Evolutionary conservation across 164 flowering plant species (phyloP).

Genomic region (Piper betle): DNA sequence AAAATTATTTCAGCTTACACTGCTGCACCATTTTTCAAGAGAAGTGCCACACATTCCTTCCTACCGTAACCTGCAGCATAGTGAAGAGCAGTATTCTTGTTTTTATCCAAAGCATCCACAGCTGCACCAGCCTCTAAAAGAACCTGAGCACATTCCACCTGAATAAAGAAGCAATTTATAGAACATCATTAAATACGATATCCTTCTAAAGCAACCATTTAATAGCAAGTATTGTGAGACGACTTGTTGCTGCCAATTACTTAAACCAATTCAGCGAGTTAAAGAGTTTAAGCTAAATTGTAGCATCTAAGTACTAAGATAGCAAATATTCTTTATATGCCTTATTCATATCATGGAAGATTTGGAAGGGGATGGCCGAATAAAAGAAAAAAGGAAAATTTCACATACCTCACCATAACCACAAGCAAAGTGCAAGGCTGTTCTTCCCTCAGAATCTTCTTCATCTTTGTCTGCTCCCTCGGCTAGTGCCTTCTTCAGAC

Average conservation of each 20-base stretch:
- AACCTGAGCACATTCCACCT: slow-evolving; percentile 77
- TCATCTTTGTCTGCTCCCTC: slow-evolving; percentile 89
- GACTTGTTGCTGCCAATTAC: no score
- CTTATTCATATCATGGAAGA: no score
- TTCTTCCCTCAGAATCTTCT: slow-evolving; percentile 94
- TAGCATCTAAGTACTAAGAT: no score
- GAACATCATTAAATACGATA: not conserved
- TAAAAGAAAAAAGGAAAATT: not conserved
- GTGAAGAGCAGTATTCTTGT: slow-evolving; percentile 93
- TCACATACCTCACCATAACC: slow-evolving; percentile 94
- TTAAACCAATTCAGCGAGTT: no score
- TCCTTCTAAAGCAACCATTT: no score
- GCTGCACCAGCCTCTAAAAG: slow-evolving; percentile 80
- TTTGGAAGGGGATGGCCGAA: not conserved
- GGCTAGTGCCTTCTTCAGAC: slow-evolving; percentile 64
- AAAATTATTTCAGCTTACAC: slow-evolving; percentile 43
- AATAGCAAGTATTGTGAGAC: no score
- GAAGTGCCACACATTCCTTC: slow-evolving; percentile 87
- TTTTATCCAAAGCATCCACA: slow-evolving; percentile 85
- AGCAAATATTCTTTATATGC: no score
- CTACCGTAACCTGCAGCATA: slow-evolving; percentile 98
- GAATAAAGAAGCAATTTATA: slow-evolving; percentile 2
- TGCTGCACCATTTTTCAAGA: slow-evolving; percentile 87
- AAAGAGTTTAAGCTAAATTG: no score
- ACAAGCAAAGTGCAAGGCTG: slow-evolving; percentile 95